Percentiles rank a stretch among this genome's conserved stretches.
Evolutionary conservation across 1,139 yeast species (phyloP).

Genomic region (Nakaseomyces kungkrabaensis): DNA sequence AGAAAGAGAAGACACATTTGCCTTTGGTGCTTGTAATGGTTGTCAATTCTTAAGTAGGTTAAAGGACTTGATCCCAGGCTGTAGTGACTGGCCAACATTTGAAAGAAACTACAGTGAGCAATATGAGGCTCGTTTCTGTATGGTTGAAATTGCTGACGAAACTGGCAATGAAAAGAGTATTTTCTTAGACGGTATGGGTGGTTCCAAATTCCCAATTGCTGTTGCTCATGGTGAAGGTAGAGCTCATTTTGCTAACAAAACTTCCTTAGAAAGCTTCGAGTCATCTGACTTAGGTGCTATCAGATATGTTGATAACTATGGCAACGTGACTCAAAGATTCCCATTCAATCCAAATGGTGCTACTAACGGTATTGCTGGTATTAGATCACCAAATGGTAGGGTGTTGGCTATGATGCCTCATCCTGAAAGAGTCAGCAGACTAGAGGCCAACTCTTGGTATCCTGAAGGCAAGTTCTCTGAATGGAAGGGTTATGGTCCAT

Average conservation of each 20-base stretch:
- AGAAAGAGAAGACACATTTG: slow-evolving; percentile 83
- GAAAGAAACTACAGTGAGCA: slow-evolving; percentile 90
- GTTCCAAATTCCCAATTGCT: slow-evolving; percentile 86
- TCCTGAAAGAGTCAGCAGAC: slow-evolving; percentile 89
- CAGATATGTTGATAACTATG: slow-evolving; percentile 85
- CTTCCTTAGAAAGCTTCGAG: slow-evolving; percentile 37
- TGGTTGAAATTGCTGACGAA: slow-evolving; percentile 68
- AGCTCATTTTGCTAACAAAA: slow-evolving; percentile 48
- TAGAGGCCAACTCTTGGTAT: slow-evolving; percentile 86
- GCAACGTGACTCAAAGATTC: slow-evolving; percentile 66
- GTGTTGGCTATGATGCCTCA: slow-evolving; percentile 99
- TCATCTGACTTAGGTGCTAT: slow-evolving; percentile 50
- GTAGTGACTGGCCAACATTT: slow-evolving; percentile 94
- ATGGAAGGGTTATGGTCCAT: slow-evolving; percentile 79
- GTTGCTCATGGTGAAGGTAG: slow-evolving; percentile 99
- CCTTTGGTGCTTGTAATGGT: slow-evolving; percentile 99
- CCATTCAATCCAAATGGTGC: slow-evolving; percentile 98
- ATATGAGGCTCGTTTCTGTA: slow-evolving; percentile 89
- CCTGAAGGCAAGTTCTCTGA: slow-evolving; percentile 56
- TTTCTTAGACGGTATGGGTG: slow-evolving; percentile 83
- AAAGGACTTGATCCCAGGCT: slow-evolving; percentile 84
- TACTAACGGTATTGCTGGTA: slow-evolving; percentile 87
- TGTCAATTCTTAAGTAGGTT: slow-evolving; percentile 92
- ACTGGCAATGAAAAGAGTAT: slow-evolving; percentile 42
- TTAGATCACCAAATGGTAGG: slow-evolving; percentile 82